Conservation (phyloP, 2,329 filamentous ascomycete genomes). For the Fusarium sp. region DNA sequence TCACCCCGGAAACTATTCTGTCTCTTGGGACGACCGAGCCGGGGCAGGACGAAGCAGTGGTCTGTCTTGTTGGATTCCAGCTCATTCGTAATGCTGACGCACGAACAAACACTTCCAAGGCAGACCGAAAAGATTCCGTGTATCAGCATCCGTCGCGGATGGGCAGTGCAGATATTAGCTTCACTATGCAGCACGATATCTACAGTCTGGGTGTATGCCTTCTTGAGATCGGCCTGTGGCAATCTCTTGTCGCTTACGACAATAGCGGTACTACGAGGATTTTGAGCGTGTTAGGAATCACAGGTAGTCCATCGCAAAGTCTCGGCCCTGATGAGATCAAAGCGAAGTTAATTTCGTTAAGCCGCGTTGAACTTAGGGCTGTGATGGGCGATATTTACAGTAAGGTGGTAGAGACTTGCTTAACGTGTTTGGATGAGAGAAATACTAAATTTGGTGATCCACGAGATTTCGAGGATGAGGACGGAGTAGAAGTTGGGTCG, state of each 20-base stretch:
- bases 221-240: constrained; percentile 1
- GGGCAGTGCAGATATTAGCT: background rate
- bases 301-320: background rate
- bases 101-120: background rate
- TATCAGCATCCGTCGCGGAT: background rate
- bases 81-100: background rate
- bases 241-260: background rate
- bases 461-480: background rate
- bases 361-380: background rate
- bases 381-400: background rate
- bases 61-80: background rate
- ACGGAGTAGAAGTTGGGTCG: background rate
- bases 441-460: constrained; percentile 4
- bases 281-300: background rate
- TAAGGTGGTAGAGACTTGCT: background rate
- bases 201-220: constrained; percentile 10
- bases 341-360: background rate
- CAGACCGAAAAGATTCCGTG: background rate
- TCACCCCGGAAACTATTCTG: background rate
- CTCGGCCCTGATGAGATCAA: background rate
- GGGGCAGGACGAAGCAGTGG: background rate
- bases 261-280: background rate
- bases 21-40: background rate
- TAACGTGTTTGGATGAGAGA: constrained; percentile 4
- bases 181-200: constrained; percentile 7